Percentiles rank a stretch among this genome's conserved stretches.
phyloP scores from a whole-genome alignment of 1,284 basidiomycete species.

The Termitomyces sp. region DNA sequence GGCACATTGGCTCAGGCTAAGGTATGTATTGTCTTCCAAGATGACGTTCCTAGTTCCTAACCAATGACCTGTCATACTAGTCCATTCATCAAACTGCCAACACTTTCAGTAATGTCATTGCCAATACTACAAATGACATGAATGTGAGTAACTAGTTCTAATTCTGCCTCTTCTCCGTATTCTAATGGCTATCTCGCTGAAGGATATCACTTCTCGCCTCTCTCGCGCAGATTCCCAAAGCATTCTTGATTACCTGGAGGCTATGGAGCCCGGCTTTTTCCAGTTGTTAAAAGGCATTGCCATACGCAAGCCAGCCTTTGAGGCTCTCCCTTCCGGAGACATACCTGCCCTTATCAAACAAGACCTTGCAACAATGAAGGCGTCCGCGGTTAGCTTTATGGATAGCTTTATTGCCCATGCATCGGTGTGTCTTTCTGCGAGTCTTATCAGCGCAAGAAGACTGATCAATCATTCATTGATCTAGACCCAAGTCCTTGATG shows the following conservation, averaged over 20 bases:
- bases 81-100: not conserved
- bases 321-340: not conserved
- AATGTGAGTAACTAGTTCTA: not conserved
- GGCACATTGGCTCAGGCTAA: too few species aligned
- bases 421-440: not conserved
- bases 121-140: not conserved
- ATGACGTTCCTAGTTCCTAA: too few species aligned
- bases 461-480: not conserved
- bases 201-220: not conserved
- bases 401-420: not conserved
- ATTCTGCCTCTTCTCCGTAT: not conserved
- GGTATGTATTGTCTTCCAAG: too few species aligned
- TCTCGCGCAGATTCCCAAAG: not conserved
- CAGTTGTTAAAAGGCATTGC: not conserved
- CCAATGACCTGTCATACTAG: not conserved
- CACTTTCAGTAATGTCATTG: not conserved
- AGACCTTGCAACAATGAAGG: not conserved
- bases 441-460: not conserved
- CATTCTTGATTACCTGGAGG: not conserved
- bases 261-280: not conserved
- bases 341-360: not conserved
- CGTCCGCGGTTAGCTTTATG: not conserved
- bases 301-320: not conserved
- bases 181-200: not conserved
- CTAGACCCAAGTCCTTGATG: not conserved